Percentiles rank a stretch among this genome's conserved stretches.
These are phyloP conservation scores for Blastobotrys aristatus DNA, from an alignment of 1,139 yeast genomes.

Conservation along the genomic window DNA sequence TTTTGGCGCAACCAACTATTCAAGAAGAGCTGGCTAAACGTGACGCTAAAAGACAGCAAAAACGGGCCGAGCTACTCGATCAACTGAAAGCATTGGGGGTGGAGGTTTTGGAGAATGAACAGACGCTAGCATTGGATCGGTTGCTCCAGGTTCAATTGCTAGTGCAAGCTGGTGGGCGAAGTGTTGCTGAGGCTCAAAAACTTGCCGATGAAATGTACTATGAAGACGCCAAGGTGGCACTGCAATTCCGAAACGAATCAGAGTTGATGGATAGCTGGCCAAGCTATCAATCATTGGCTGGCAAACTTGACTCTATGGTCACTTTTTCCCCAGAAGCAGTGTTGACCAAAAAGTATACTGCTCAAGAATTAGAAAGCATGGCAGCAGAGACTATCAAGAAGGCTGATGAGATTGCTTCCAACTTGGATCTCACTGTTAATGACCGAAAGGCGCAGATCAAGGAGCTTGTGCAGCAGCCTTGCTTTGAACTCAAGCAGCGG, in stretches of 20 bases:
- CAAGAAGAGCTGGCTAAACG: conserved; percentile 39
- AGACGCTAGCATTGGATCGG: background rate
- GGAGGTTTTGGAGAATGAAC: conserved; percentile 31
- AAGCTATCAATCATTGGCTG: conserved; percentile 33
- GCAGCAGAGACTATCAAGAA: conserved; percentile 29
- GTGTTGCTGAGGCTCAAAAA: conserved; percentile 48
- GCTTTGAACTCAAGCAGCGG: conserved; percentile 39
- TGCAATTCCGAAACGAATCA: conserved; percentile 35
- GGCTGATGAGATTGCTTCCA: conserved; percentile 17
- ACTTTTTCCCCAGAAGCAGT: conserved; percentile 24
- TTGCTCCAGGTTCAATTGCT: conserved; percentile 1
- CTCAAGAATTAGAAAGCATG: conserved; percentile 34
- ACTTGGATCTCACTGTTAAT: conserved; percentile 18
- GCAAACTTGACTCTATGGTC: conserved; percentile 23
- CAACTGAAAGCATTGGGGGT: conserved; percentile 25
- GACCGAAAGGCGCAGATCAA: conserved; percentile 26
- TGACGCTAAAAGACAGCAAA: conserved; percentile 37
- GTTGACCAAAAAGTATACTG: conserved; percentile 20
- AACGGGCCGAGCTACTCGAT: conserved; percentile 28
- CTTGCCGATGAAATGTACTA: conserved; percentile 51
- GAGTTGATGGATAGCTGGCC: conserved; percentile 22
- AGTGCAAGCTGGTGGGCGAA: conserved; percentile 38
- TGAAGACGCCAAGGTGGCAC: conserved; percentile 47
- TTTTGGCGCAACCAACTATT: conserved; percentile 49
- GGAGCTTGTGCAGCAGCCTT: conserved; percentile 35